Evolutionary conservation across 2,329 filamentous ascomycete species (phyloP).

Genomic region (Hypoxylon sp.): DNA sequence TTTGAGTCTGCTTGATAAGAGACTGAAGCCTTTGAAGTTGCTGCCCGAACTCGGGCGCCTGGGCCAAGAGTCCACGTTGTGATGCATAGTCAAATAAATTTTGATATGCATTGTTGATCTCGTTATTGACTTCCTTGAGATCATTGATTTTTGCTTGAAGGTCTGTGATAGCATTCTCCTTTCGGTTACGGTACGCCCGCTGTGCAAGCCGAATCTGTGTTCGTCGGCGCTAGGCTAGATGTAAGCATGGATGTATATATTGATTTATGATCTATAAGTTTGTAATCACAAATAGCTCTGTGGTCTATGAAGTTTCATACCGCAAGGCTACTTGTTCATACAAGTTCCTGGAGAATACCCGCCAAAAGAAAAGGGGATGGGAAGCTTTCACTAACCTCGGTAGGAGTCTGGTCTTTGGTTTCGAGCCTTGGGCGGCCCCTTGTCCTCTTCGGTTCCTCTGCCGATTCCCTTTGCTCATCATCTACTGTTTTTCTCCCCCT

Average conservation of each 20-base stretch:
- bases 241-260: conserved; percentile 34
- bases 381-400: conserved; percentile 73
- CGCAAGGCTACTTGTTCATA: neutral
- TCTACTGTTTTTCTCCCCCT: conserved; percentile 52
- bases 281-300: neutral
- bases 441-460: conserved; percentile 69
- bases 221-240: conserved; percentile 73
- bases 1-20: conserved; percentile 63
- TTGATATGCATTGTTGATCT: conserved; percentile 80
- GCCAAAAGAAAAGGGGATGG: conserved; percentile 8
- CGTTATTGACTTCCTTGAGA: conserved; percentile 76
- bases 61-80: conserved; percentile 68
- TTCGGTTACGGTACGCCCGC: conserved; percentile 85
- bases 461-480: conserved; percentile 55
- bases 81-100: conserved; percentile 74
- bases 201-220: conserved; percentile 91
- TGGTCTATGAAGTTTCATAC: neutral
- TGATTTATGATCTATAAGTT: conserved; percentile 1
- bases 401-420: conserved; percentile 81
- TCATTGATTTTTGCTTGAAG: conserved; percentile 78
- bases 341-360: neutral
- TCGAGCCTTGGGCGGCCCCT: conserved; percentile 82
- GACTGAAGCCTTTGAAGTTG: conserved; percentile 72
- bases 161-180: conserved; percentile 82
- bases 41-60: conserved; percentile 68